These are phyloP conservation scores for Mycena belliarum DNA, from an alignment of 768 basidiomycete genomes.

Conservation along the genomic window DNA sequence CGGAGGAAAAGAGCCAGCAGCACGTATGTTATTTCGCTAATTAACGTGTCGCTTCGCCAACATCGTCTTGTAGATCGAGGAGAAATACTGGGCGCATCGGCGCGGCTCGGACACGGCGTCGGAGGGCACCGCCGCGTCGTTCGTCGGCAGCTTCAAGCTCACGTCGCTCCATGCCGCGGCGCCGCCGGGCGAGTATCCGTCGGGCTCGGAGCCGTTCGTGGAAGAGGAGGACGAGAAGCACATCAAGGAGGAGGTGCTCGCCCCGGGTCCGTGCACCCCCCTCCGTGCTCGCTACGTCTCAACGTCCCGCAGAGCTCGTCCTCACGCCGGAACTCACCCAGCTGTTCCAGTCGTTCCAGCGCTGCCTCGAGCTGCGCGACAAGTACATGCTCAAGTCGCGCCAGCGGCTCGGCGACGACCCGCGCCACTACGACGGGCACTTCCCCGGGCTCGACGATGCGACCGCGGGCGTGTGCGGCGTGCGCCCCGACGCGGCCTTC, in stretches of 20 bases:
- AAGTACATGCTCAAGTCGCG: conserved; percentile 90
- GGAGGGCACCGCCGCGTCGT: conserved; percentile 37
- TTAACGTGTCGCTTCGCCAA: conserved; percentile 1
- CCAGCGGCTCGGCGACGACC: conserved; percentile 94
- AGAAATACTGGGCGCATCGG: conserved; percentile 68
- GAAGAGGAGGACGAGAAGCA: conserved; percentile 33
- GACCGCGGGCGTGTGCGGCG: conserved; percentile 63
- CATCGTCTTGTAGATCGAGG: conserved; percentile 59
- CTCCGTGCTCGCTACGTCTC: conserved; percentile 18
- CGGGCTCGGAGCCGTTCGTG: conserved; percentile 24
- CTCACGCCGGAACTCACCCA: conserved; percentile 49
- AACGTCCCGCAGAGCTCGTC: conserved; percentile 30
- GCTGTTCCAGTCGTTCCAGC: conserved; percentile 73
- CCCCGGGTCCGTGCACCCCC: conserved; percentile 15
- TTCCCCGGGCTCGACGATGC: conserved; percentile 71
- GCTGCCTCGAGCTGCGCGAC: conserved; percentile 89
- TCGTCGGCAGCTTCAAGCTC: conserved; percentile 42
- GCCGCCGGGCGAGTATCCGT: conserved; percentile 16
- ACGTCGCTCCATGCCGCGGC: conserved; percentile 34
- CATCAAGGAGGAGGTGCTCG: conserved; percentile 21
- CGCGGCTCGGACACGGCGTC: conserved; percentile 57
- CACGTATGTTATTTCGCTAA: conserved; percentile 50
- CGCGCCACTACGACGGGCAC: conserved; percentile 81
- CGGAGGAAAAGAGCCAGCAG: conserved; percentile 73
- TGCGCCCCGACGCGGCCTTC: conserved; percentile 60